These are phyloP conservation scores for Bauhinia variegata DNA, from an alignment of 306 rosid species.

Conservation along the genomic window DNA sequence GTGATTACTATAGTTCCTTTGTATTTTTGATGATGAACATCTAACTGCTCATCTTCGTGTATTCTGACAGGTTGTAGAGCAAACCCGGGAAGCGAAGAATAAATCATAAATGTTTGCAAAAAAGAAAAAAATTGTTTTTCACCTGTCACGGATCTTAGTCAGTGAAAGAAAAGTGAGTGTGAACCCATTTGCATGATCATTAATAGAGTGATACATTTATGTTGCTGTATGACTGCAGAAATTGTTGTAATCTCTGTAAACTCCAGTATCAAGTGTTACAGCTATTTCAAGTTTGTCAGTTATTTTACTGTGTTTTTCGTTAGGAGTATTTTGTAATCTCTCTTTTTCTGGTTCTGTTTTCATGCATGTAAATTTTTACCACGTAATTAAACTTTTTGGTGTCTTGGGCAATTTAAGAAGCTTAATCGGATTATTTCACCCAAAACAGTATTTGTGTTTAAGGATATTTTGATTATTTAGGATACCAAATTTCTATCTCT, in stretches of 20 bases:
- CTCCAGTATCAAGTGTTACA: conserved; percentile 49
- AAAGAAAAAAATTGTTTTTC: conserved; percentile 41
- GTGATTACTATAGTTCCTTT: background rate
- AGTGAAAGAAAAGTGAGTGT: conserved; percentile 35
- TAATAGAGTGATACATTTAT: conserved; percentile 45
- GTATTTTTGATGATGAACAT: background rate
- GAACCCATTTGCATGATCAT: conserved; percentile 30
- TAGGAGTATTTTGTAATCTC: conserved; percentile 40
- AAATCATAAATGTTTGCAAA: conserved; percentile 39
- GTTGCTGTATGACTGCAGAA: conserved; percentile 61
- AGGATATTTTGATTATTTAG: no score
- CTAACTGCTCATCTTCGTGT: background rate
- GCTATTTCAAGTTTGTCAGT: conserved; percentile 39
- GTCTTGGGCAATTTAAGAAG: conserved; percentile 39
- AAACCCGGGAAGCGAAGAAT: conserved; percentile 47
- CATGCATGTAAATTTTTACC: conserved; percentile 46
- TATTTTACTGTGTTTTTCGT: conserved; percentile 37
- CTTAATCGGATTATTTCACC: conserved; percentile 30
- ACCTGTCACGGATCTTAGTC: conserved; percentile 30
- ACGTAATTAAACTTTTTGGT: conserved; percentile 28
- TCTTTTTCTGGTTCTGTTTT: conserved; percentile 39
- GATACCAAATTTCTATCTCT: no score
- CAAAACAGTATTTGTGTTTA: no score
- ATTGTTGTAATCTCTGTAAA: conserved; percentile 49
- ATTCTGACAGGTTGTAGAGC: conserved; percentile 70